Conservation (phyloP, 352 stramenopile genomes). For the Phytophthora nicotianae region DNA sequence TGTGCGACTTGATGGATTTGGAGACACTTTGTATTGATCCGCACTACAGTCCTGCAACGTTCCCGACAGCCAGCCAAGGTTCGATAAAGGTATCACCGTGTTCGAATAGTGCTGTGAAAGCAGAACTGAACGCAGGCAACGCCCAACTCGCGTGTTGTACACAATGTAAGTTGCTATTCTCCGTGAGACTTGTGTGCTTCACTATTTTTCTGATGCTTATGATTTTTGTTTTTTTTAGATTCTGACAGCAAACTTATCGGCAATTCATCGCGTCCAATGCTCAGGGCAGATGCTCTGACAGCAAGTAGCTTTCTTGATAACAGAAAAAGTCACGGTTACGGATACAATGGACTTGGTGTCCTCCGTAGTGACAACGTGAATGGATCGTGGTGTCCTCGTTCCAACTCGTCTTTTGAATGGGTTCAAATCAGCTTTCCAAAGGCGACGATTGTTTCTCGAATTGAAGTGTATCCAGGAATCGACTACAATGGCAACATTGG, state of each 20-base stretch:
- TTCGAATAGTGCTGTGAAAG: slow-evolving; percentile 8
- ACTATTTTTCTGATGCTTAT: background rate
- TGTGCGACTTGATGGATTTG: slow-evolving; percentile 54
- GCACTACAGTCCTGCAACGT: slow-evolving; percentile 11
- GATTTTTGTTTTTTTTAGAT: slow-evolving; percentile 8
- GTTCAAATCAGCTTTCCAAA: slow-evolving; percentile 48
- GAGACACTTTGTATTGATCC: slow-evolving; percentile 34
- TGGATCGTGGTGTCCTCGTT: slow-evolving; percentile 48
- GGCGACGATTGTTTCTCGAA: slow-evolving; percentile 45
- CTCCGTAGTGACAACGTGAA: slow-evolving; percentile 27
- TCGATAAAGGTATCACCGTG: slow-evolving; percentile 8
- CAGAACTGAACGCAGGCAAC: slow-evolving; percentile 32
- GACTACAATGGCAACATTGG: slow-evolving; percentile 24
- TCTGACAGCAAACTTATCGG: slow-evolving; percentile 28
- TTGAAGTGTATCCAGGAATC: slow-evolving; percentile 31
- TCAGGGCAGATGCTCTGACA: slow-evolving; percentile 12
- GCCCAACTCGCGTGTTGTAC: slow-evolving; percentile 50
- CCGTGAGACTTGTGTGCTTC: slow-evolving; percentile 4
- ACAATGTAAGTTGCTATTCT: slow-evolving; percentile 28
- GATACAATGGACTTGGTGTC: slow-evolving; percentile 36
- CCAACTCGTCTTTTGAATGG: slow-evolving; percentile 37
- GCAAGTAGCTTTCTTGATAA: slow-evolving; percentile 44
- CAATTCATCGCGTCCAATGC: slow-evolving; percentile 7
- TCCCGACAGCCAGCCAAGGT: slow-evolving; percentile 27
- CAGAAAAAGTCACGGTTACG: slow-evolving; percentile 47